Evolutionary conservation across 345 rosid species (phyloP), one percentile per base, ranked within the genome.

Genomic region (Brassica cretica): DNA sequence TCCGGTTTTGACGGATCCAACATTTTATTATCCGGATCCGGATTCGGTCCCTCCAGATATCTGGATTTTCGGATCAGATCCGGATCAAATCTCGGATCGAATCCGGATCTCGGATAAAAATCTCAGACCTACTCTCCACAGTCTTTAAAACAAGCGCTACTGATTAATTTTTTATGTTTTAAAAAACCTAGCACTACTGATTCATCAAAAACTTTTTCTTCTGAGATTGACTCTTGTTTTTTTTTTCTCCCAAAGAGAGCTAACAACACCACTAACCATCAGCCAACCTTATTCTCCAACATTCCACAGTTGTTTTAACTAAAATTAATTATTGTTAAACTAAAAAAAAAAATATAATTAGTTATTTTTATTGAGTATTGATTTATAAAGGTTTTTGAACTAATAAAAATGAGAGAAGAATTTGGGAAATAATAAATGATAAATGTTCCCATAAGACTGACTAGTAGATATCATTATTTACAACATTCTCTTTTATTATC

Each of bases 401-500:
- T 58, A 58, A 21, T 21, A 58, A 9, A 21, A 58, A 10, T 2
- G 30, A 58, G 63, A 58, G 63, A 58, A 21, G 30, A 58, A 58
- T 58, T 59, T 21, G 29, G 32, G 5, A 21, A 59, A 10, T 58
- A 24, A 59, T 21, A 62, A 30, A 59, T 59, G 32, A 24, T 59
- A 4, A 30, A 29, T 21, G 33, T 56, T 33, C 63, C 58, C 16
- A 72, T 61, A 72, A 51, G 59, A 5, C 41, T 35, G 30, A 27
- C 56, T 59, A 35, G 15, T 62, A 62, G 39, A 5, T 8, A n/a
- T 72, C 16, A 61, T 61, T n/a, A 72, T 39, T 16, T 7, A 24
- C 7, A 63, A 63, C 76, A 73, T 73, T 73, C 61, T 63, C 60
- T 61, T 41, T 44, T 1, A 62, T 6, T 11, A 62, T 29, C 68